Evolutionary conservation across 768 basidiomycete genomes (phyloP), one percentile per base, ranked within the genome.

Genomic region (Pulveroboletus frians): DNA sequence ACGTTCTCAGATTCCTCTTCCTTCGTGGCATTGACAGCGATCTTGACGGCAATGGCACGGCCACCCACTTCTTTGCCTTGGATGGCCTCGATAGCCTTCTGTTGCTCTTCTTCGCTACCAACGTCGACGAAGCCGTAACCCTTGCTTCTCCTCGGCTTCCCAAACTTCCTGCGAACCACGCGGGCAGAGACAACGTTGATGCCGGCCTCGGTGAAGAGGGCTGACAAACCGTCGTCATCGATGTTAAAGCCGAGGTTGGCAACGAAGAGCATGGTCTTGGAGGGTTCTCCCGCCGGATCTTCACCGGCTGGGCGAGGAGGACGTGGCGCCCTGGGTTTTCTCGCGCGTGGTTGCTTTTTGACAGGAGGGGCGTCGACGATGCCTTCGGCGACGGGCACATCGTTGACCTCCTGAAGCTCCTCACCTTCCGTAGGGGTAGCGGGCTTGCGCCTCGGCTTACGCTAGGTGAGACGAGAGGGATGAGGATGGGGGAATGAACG

Each of bases 61-160:
- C 91, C 92, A 39, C 81, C 84, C 49, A 99, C 73, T 54, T 95
- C 86, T 69, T 90, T 91, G 67, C 90, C 92, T 59, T 93, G 78
- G 54, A 93, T 78, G 56, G 81, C 81, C 49, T 81, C 82, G 54
- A 99, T 86, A 46, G 92, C 95, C 74, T 92, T 92, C 68, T 84
- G 69, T 75, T 99, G 95, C 70, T 93, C 84, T 59, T 83, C 88
- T 69, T 92, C 85, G 58, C 74, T 74, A 53, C 88, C 91, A 54
- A 96, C 91, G 60, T 98, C 94, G 64, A 99, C 95, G 64, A 99
- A 99, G 45, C 92, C 95, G 69, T 94, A 98, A 49, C 95, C 95
- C 72, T 95, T 95, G 78, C 88, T 91, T 70, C 83, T 88, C 68
- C 86, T 80, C 63, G 86, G 85, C 37, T 81, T 79, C 4, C 90